A percentile compares a stretch with the other conserved stretches of the same genome.
phyloP scores from a whole-genome alignment of 2,329 filamentous ascomycete genomes.

The Nemania diffusa region DNA sequence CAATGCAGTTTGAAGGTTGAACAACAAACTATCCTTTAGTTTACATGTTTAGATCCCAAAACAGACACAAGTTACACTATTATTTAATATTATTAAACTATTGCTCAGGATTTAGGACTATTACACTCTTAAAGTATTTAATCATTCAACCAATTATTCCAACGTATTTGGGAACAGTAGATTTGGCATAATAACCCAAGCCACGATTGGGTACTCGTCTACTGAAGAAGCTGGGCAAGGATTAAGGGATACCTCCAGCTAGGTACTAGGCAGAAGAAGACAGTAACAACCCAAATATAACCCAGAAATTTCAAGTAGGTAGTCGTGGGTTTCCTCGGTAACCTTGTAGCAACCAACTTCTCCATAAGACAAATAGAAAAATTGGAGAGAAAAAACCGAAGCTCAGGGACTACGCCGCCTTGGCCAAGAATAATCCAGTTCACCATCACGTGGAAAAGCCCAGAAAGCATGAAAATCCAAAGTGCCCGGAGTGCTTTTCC shows the following conservation, averaged over 20 bases:
- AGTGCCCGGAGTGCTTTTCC: not conserved
- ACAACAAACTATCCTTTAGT: no score
- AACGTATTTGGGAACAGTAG: not conserved
- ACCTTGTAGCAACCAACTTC: not conserved
- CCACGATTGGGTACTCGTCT: not conserved
- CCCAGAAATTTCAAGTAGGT: not conserved
- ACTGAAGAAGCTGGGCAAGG: not conserved
- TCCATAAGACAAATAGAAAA: not conserved
- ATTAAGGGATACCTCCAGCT: conserved; percentile 4
- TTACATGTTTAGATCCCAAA: no score
- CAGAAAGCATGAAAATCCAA: conserved; percentile 25
- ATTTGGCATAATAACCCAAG: not conserved
- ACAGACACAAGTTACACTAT: no score
- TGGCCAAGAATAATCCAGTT: conserved; percentile 8
- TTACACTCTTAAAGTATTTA: no score
- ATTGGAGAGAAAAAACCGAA: conserved; percentile 9
- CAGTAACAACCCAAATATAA: not conserved
- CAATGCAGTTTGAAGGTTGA: no score
- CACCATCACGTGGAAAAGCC: conserved; percentile 1
- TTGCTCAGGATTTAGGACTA: no score
- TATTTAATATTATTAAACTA: no score
- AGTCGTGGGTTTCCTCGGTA: not conserved
- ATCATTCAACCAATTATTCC: not conserved
- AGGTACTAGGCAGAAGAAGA: conserved; percentile 5
- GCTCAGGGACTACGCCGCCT: not conserved